Percentiles rank a stretch among this genome's conserved stretches.
Conservation (phyloP, 805 yeast species). For the Lipomyces spencermartinsiae region DNA sequence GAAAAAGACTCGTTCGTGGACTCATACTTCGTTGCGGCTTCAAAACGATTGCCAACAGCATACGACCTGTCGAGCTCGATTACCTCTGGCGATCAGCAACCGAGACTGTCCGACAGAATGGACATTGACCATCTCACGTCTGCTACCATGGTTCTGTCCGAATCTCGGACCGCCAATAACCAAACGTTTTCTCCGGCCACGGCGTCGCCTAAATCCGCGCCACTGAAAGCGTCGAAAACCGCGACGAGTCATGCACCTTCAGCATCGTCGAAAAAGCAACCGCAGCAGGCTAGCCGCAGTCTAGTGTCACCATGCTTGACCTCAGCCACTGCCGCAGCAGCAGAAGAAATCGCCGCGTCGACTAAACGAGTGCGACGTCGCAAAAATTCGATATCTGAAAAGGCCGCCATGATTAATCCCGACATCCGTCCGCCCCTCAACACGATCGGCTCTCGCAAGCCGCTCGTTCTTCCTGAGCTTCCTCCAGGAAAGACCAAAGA, state of each 20-base stretch:
- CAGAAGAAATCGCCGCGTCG: constrained; percentile 34
- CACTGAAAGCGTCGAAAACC: background rate
- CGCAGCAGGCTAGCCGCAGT: background rate
- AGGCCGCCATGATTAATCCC: constrained; percentile 30
- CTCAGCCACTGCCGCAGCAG: constrained; percentile 33
- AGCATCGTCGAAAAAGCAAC: background rate
- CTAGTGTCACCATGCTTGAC: constrained; percentile 29
- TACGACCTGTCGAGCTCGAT: background rate
- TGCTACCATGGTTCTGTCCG: background rate
- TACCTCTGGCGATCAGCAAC: constrained; percentile 2
- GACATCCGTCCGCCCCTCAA: constrained; percentile 33
- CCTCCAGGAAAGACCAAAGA: constrained; percentile 39
- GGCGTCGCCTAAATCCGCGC: background rate
- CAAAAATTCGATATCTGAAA: constrained; percentile 36
- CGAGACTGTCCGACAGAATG: background rate
- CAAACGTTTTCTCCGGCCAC: background rate
- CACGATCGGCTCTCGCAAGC: constrained; percentile 38
- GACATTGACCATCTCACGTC: background rate
- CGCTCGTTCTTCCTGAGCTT: constrained; percentile 33
- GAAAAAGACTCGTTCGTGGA: constrained; percentile 12
- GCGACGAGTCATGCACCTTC: background rate
- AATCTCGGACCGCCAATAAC: background rate
- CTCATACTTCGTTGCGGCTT: constrained; percentile 12
- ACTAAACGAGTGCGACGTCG: constrained; percentile 37
- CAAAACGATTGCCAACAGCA: background rate